These are phyloP conservation scores for Saxophila tyrrhenica DNA, from an alignment of 495 filamentous ascomycete species.

Conservation along the genomic window DNA sequence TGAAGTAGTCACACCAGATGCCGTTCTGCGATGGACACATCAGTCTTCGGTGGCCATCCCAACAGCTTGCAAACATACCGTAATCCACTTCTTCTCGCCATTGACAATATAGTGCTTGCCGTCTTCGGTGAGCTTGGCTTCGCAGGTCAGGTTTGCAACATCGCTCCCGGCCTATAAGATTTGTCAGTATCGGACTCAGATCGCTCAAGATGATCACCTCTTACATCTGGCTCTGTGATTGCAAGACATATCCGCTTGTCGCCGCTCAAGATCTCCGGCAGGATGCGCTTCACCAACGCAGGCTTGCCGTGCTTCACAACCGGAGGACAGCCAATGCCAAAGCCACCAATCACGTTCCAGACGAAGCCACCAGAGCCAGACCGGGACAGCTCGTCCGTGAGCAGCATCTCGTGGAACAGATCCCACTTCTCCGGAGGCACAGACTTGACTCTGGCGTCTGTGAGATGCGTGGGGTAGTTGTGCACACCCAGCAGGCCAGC, in stretches of 20 bases:
- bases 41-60: conserved; percentile 34
- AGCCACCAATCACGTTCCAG: conserved; percentile 96
- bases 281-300: conserved; percentile 66
- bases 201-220: neutral
- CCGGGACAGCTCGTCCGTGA: conserved; percentile 89
- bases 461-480: conserved; percentile 60
- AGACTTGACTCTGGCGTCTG: conserved; percentile 55
- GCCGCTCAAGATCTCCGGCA: conserved; percentile 75
- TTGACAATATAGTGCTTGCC: conserved; percentile 99
- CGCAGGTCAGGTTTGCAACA: conserved; percentile 88
- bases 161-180: conserved; percentile 40
- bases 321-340: conserved; percentile 85
- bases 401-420: conserved; percentile 88
- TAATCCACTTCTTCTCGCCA: conserved; percentile 99
- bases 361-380: conserved; percentile 84
- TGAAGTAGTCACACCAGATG: conserved; percentile 87
- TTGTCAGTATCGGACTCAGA: neutral
- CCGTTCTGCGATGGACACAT: neutral
- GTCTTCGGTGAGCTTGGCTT: conserved; percentile 83
- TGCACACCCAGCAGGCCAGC: conserved; percentile 75
- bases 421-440: conserved; percentile 90
- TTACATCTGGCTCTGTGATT: conserved; percentile 66
- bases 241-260: conserved; percentile 92
- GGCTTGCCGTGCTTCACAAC: conserved; percentile 88
- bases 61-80: no score